These are phyloP conservation scores for Penicillium corylophilum DNA, from an alignment of 2,329 filamentous ascomycete species.

Conservation along the genomic window DNA sequence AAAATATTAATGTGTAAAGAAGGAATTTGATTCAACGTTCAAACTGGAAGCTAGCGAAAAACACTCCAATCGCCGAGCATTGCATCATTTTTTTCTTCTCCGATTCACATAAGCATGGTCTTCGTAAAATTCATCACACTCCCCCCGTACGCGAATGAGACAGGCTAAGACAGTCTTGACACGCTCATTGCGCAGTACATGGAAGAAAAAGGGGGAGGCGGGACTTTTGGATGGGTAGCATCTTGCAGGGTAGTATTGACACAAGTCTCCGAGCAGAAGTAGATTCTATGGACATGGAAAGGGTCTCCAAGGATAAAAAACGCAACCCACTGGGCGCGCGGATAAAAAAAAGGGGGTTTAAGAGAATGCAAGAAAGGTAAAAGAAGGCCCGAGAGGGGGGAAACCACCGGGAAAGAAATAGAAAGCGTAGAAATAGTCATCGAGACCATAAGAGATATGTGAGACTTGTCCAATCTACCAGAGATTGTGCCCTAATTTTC, in stretches of 20 bases:
- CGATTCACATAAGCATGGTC: neutral
- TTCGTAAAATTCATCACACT: neutral
- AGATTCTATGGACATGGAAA: conserved; percentile 20
- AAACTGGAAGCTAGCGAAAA: neutral
- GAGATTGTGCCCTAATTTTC: conserved; percentile 15
- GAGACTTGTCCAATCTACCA: conserved; percentile 22
- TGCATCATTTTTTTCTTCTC: conserved; percentile 1
- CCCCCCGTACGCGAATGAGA: neutral
- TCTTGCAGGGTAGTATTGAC: conserved; percentile 23
- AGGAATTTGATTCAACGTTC: neutral
- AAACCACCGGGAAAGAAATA: conserved; percentile 17
- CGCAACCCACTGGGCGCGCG: conserved; percentile 22
- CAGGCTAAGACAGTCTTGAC: neutral
- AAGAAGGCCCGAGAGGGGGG: conserved; percentile 6
- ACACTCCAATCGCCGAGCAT: neutral
- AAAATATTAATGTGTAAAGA: neutral
- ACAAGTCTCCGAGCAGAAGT: conserved; percentile 15
- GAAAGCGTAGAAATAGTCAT: conserved; percentile 16
- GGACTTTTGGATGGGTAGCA: conserved; percentile 7
- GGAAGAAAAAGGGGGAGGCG: neutral
- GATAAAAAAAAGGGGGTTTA: conserved; percentile 6
- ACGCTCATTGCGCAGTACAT: neutral
- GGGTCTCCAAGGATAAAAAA: neutral
- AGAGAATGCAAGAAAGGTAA: conserved; percentile 18
- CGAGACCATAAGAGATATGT: conserved; percentile 11